Evolutionary conservation across 352 stramenopile species (phyloP).

Genomic region (Globisporangium alternatum): DNA sequence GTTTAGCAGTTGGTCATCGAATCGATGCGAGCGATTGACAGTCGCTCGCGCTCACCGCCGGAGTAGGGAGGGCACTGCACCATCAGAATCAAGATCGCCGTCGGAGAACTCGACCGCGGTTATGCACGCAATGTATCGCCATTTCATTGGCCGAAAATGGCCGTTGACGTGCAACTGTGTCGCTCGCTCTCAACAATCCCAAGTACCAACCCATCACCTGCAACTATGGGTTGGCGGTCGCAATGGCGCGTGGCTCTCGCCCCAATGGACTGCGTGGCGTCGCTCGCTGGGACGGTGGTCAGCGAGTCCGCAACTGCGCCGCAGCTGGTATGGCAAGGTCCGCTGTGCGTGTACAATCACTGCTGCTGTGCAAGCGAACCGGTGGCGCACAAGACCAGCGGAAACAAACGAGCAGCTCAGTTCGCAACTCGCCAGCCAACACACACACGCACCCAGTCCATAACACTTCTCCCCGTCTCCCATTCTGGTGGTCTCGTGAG

Average conservation of each 20-base stretch:
- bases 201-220: too few relatives aligned
- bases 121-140: too few relatives aligned
- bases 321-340: neutral
- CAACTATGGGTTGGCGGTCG: neutral
- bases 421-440: neutral
- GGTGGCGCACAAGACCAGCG: slow-evolving; percentile 8
- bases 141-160: neutral
- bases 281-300: slow-evolving; percentile 24
- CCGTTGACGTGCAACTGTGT: neutral
- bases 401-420: slow-evolving; percentile 2
- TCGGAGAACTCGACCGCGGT: too few relatives aligned
- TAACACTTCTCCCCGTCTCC: neutral
- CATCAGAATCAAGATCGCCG: too few relatives aligned
- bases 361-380: neutral
- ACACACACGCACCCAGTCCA: neutral
- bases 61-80: too few relatives aligned
- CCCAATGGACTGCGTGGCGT: neutral
- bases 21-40: too few relatives aligned
- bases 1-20: too few relatives aligned
- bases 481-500: slow-evolving; percentile 11
- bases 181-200: neutral
- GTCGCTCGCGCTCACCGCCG: too few relatives aligned
- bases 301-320: slow-evolving; percentile 22
- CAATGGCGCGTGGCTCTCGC: slow-evolving; percentile 4
- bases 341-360: too few relatives aligned